Evolutionary conservation across 2,329 filamentous ascomycete species (phyloP).

Genomic region (Chrysoporthe austroafricana): DNA sequence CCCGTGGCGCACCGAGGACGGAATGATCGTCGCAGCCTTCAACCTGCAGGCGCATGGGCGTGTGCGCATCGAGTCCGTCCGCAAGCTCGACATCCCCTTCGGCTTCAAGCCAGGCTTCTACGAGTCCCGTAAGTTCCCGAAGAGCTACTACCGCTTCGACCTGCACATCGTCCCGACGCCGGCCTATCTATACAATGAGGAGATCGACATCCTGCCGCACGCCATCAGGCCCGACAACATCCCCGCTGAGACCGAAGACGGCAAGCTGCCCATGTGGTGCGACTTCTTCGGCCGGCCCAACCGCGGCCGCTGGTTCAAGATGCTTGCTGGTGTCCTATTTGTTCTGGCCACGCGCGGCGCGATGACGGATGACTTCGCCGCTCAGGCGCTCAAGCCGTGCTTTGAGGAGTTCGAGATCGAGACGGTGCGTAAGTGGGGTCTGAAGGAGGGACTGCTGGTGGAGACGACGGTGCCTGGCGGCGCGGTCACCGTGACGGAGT

Average conservation of each 20-base stretch:
- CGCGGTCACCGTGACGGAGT: constrained; percentile 52
- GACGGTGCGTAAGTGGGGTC: constrained; percentile 63
- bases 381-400: constrained; percentile 58
- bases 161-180: constrained; percentile 63
- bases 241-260: constrained; percentile 45
- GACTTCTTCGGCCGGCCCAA: constrained; percentile 68
- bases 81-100: constrained; percentile 66
- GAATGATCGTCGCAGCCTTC: constrained; percentile 67
- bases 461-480: constrained; percentile 41
- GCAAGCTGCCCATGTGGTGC: constrained; percentile 71
- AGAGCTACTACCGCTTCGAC: constrained; percentile 66
- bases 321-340: constrained; percentile 66
- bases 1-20: constrained; percentile 64
- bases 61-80: constrained; percentile 55
- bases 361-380: constrained; percentile 55
- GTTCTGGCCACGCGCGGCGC: constrained; percentile 65
- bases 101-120: constrained; percentile 75
- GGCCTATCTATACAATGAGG: constrained; percentile 53
- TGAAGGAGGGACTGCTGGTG: constrained; percentile 54
- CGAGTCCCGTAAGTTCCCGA: constrained; percentile 69
- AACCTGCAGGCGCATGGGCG: constrained; percentile 66
- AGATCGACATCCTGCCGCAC: constrained; percentile 29
- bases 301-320: constrained; percentile 64
- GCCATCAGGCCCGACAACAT: constrained; percentile 41
- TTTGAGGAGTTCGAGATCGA: constrained; percentile 67